Conservation (phyloP, 2,329 filamentous ascomycete genomes). For the Dryadomyces sulphureus region DNA sequence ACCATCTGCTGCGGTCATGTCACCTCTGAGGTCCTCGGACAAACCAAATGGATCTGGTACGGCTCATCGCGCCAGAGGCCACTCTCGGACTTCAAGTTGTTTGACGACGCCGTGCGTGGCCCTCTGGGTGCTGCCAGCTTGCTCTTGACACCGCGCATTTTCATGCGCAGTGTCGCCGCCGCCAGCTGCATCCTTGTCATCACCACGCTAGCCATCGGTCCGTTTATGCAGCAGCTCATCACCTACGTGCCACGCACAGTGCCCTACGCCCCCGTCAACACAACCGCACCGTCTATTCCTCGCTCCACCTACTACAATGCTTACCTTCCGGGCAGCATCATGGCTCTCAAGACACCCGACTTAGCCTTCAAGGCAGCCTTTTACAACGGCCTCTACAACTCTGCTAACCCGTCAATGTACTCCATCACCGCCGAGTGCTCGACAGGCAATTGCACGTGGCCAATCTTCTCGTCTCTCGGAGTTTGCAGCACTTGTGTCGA, state of each 20-base stretch:
- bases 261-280: not conserved
- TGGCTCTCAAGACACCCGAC: not conserved
- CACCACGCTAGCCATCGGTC: not conserved
- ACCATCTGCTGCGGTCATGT: not conserved
- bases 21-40: not conserved
- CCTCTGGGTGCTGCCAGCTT: constrained; percentile 1
- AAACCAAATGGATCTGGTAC: constrained; percentile 5
- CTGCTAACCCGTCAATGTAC: not conserved
- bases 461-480: constrained; percentile 2
- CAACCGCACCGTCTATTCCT: not conserved
- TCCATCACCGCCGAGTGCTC: not conserved
- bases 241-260: not conserved
- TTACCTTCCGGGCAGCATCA: not conserved
- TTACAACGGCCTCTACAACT: constrained; percentile 2
- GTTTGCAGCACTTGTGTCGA: constrained; percentile 2
- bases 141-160: not conserved
- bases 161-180: not conserved
- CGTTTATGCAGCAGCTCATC: constrained; percentile 4
- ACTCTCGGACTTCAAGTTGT: not conserved
- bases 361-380: constrained; percentile 1
- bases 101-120: not conserved
- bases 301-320: not conserved
- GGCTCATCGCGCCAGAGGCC: not conserved
- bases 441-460: constrained; percentile 6
- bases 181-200: not conserved